Percentiles rank a stretch among this genome's conserved stretches.
phyloP scores from a whole-genome alignment of 192 early-diverging fungal genomes.

The Spizellomyces punctatus region DNA sequence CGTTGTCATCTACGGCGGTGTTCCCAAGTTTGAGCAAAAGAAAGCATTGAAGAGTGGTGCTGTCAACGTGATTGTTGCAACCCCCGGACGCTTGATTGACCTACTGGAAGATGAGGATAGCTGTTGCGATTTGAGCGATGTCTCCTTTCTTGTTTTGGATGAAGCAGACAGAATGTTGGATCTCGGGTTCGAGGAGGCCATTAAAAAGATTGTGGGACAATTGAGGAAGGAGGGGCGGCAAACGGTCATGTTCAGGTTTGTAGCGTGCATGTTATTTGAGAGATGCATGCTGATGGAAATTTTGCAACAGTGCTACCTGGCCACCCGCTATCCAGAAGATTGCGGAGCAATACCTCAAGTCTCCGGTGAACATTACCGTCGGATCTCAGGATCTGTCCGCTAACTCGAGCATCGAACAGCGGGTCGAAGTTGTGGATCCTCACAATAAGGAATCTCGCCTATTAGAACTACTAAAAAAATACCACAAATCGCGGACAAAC shows the following conservation, averaged over 20 bases:
- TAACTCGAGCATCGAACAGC: constrained; percentile 81
- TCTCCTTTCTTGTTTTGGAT: constrained; percentile 90
- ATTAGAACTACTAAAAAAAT: constrained; percentile 71
- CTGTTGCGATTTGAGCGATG: constrained; percentile 70
- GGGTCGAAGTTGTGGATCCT: constrained; percentile 86
- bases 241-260: constrained; percentile 83
- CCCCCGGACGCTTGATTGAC: constrained; percentile 95
- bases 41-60: constrained; percentile 42
- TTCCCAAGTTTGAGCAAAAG: constrained; percentile 59
- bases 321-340: constrained; percentile 87
- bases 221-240: constrained; percentile 70
- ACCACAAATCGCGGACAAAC: constrained; percentile 85
- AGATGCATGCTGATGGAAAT: background rate
- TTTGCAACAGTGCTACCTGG: constrained; percentile 76
- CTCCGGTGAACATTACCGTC: constrained; percentile 81
- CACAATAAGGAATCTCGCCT: constrained; percentile 76
- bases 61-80: constrained; percentile 85
- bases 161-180: constrained; percentile 99
- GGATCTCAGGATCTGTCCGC: constrained; percentile 88
- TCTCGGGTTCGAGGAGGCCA: constrained; percentile 88
- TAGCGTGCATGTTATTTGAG: background rate
- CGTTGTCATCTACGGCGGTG: constrained; percentile 90
- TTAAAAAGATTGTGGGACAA: constrained; percentile 80
- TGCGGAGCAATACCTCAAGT: constrained; percentile 76
- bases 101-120: constrained; percentile 63